Percentiles rank a stretch among this genome's conserved stretches.
Evolutionary conservation across 345 rosid genomes (phyloP).

Genomic region (Bruguiera sexangula): DNA sequence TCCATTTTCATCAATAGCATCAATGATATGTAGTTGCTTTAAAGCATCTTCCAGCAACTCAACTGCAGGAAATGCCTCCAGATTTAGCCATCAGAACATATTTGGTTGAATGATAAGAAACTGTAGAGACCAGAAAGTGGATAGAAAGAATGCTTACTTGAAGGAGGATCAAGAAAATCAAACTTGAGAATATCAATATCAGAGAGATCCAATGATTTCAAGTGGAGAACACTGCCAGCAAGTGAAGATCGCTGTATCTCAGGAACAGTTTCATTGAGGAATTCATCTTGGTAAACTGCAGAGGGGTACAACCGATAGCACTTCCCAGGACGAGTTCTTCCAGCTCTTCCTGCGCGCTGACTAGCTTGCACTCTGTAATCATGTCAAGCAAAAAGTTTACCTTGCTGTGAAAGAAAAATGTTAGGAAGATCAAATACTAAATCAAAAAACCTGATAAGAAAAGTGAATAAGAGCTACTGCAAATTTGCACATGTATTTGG

Average conservation of each 20-base stretch:
- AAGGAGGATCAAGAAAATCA: conserved; percentile 95
- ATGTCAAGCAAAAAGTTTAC: conserved; percentile 6
- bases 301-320: conserved; percentile 89
- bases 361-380: conserved; percentile 88
- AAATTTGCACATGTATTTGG: too few relatives aligned
- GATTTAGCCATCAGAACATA: conserved; percentile 12
- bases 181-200: conserved; percentile 88
- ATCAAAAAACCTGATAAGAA: neutral
- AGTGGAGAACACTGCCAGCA: conserved; percentile 86
- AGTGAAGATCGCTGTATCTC: conserved; percentile 97
- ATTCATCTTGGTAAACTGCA: conserved; percentile 65
- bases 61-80: conserved; percentile 45
- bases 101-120: neutral
- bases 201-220: conserved; percentile 89
- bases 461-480: too few relatives aligned
- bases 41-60: conserved; percentile 87
- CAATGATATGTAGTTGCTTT: conserved; percentile 85
- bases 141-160: conserved; percentile 45
- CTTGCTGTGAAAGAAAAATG: neutral
- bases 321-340: conserved; percentile 96
- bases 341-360: conserved; percentile 98
- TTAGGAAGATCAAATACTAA: neutral
- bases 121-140: neutral
- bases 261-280: conserved; percentile 87
- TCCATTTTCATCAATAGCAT: conserved; percentile 89